Conservation (phyloP, 768 basidiomycete species). For the Kwoniella shandongensis region DNA sequence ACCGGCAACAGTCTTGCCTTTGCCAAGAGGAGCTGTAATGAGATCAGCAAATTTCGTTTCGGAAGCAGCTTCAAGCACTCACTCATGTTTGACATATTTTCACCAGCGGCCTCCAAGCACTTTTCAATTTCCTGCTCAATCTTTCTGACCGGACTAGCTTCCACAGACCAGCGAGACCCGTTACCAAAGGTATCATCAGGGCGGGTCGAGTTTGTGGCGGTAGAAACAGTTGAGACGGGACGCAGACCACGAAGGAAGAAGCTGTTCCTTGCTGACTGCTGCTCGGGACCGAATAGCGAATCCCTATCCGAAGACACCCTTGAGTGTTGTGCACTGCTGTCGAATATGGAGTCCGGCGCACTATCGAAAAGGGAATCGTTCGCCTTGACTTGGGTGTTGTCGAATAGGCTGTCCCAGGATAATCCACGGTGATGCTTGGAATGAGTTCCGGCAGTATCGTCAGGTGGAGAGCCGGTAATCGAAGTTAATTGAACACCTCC, state of each 20-base stretch:
- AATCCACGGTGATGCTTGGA: not conserved
- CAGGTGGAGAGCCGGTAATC: conserved; percentile 41
- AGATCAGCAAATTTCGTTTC: not conserved
- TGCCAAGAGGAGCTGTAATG: conserved; percentile 3
- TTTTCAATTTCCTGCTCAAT: conserved; percentile 16
- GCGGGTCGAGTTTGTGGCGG: conserved; percentile 14
- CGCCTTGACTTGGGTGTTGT: conserved; percentile 13
- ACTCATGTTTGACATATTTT: conserved; percentile 22
- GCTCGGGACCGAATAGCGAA: conserved; percentile 31
- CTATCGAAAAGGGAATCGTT: conserved; percentile 16
- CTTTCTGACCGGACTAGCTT: conserved; percentile 10
- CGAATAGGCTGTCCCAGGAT: conserved; percentile 29
- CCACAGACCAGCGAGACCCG: conserved; percentile 16
- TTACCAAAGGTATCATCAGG: conserved; percentile 38
- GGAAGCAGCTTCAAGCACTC: conserved; percentile 3
- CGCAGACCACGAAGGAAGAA: conserved; percentile 39
- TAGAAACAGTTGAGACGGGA: conserved; percentile 34
- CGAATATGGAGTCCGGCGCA: conserved; percentile 1
- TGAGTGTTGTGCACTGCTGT: conserved; percentile 1
- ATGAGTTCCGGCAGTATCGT: not conserved
- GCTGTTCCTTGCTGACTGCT: conserved; percentile 1
- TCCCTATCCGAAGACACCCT: conserved; percentile 18
- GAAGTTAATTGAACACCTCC: conserved; percentile 40
- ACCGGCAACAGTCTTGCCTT: conserved; percentile 4
- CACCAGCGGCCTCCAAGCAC: conserved; percentile 24